phyloP scores from a whole-genome alignment of 768 basidiomycete species.

The Kwoniella sp. region DNA sequence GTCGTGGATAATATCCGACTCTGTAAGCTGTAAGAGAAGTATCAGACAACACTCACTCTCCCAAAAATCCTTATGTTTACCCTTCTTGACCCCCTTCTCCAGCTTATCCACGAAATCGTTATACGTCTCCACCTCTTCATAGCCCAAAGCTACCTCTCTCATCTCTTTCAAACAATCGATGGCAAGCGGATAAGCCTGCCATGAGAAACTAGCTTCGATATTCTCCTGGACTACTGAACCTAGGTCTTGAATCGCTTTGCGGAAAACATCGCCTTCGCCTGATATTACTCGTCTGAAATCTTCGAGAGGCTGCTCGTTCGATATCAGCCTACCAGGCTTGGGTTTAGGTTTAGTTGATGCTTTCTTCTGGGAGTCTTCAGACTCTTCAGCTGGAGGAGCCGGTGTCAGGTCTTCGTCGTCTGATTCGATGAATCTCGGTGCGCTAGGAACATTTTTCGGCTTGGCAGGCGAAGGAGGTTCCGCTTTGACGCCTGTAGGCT shows the following conservation, averaged over 20 bases:
- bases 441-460: slow-evolving; percentile 50
- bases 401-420: slow-evolving; percentile 51
- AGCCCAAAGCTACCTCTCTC: slow-evolving; percentile 66
- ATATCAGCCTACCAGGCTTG: slow-evolving; percentile 69
- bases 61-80: slow-evolving; percentile 54
- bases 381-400: not conserved
- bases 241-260: slow-evolving; percentile 74
- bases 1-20: not conserved
- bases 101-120: slow-evolving; percentile 46
- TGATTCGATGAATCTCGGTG: slow-evolving; percentile 23
- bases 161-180: slow-evolving; percentile 71
- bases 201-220: slow-evolving; percentile 70
- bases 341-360: slow-evolving; percentile 26
- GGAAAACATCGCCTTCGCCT: slow-evolving; percentile 73
- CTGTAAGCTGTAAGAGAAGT: too few species aligned
- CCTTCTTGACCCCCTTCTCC: slow-evolving; percentile 35
- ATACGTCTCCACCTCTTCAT: slow-evolving; percentile 54
- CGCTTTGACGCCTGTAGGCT: slow-evolving; percentile 28
- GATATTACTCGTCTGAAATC: slow-evolving; percentile 73
- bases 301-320: slow-evolving; percentile 68
- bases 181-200: slow-evolving; percentile 68
- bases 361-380: not conserved
- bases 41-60: slow-evolving; percentile 35
- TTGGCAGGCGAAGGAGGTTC: slow-evolving; percentile 24
- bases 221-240: slow-evolving; percentile 71